These are phyloP conservation scores for Gossypium stocksii DNA, from an alignment of 345 rosid genomes.

Conservation along the genomic window DNA sequence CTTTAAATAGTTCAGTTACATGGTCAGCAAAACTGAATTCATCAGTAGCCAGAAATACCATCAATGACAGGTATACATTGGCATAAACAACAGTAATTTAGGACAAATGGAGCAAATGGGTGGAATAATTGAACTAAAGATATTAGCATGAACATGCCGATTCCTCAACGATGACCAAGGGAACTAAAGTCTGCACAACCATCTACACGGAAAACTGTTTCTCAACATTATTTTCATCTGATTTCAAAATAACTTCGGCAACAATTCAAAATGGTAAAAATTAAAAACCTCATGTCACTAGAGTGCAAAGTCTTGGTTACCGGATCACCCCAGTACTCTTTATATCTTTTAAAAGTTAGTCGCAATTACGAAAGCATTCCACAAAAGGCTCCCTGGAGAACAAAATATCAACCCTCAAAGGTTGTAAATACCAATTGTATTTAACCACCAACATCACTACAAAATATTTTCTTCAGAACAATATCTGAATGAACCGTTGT, in stretches of 20 bases:
- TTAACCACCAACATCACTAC: background rate
- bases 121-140: background rate
- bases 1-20: background rate
- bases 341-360: background rate
- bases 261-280: background rate
- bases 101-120: background rate
- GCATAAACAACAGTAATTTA: background rate
- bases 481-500: background rate
- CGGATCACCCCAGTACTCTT: background rate
- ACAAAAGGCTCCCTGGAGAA: background rate
- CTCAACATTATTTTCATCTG: background rate
- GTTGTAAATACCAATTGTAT: background rate
- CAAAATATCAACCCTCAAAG: background rate
- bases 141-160: background rate
- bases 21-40: background rate
- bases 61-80: background rate
- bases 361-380: background rate
- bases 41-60: background rate
- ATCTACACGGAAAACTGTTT: background rate
- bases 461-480: background rate
- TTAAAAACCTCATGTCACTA: background rate
- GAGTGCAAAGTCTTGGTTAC: background rate
- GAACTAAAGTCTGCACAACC: background rate
- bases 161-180: background rate
- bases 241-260: background rate